Evolutionary conservation across 2,329 filamentous ascomycete genomes (phyloP).

Genomic region (Apiospora pterosperma): DNA sequence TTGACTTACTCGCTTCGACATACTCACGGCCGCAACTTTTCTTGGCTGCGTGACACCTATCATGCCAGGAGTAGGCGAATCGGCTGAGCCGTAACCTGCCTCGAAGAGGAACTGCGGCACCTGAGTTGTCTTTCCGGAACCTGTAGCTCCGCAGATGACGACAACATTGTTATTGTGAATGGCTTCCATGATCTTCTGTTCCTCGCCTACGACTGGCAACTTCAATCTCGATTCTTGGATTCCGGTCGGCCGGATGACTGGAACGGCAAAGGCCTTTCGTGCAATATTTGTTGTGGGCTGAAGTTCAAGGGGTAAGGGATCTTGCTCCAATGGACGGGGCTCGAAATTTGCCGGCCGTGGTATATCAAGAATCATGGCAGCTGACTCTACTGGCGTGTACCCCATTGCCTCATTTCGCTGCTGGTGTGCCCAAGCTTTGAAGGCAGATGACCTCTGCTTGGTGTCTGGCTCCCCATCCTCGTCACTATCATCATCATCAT

Average conservation of each 20-base stretch:
- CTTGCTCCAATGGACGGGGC: constrained; percentile 65
- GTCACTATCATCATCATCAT: constrained; percentile 31
- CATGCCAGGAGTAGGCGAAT: constrained; percentile 81
- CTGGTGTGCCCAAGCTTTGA: constrained; percentile 89
- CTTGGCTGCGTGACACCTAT: constrained; percentile 94
- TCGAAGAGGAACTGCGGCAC: constrained; percentile 95
- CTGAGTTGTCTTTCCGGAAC: constrained; percentile 97
- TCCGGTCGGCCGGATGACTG: constrained; percentile 64
- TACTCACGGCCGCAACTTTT: constrained; percentile 92
- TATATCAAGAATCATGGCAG: constrained; percentile 43
- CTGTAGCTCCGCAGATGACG: constrained; percentile 90
- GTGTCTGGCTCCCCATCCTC: constrained; percentile 27
- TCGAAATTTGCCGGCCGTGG: constrained; percentile 60
- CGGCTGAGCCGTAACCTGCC: constrained; percentile 78
- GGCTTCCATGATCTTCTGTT: constrained; percentile 97
- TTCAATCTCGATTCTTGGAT: constrained; percentile 77
- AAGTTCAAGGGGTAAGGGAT: constrained; percentile 66
- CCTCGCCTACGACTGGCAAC: constrained; percentile 88
- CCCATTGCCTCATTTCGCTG: constrained; percentile 83
- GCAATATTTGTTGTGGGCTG: constrained; percentile 55
- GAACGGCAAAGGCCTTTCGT: constrained; percentile 74
- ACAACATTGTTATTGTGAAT: constrained; percentile 89
- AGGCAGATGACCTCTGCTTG: constrained; percentile 57
- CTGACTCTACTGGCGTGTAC: constrained; percentile 45
- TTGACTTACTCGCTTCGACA: constrained; percentile 86